These are phyloP conservation scores for Colletotrichum tofieldiae DNA, from an alignment of 2,329 filamentous ascomycete species.

Conservation along the genomic window DNA sequence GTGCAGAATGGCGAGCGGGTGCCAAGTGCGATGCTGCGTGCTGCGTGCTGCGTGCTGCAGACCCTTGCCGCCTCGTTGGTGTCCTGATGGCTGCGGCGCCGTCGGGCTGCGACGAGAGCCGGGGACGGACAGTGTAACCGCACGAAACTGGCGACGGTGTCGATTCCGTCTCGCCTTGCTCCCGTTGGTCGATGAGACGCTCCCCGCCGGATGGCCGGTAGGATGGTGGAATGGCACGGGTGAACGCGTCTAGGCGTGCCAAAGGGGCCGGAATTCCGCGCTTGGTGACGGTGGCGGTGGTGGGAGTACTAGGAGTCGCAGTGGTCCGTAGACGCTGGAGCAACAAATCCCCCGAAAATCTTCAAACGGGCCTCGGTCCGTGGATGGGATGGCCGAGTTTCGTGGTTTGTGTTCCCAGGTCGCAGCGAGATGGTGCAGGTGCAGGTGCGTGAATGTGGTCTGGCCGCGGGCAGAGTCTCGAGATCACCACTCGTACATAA, in stretches of 20 bases:
- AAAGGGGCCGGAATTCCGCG: too few relatives aligned
- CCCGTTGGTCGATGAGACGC: not conserved
- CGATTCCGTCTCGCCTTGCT: not conserved
- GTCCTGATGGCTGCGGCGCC: not conserved
- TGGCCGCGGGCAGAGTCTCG: not conserved
- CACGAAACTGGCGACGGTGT: not conserved
- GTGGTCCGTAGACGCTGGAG: too few relatives aligned
- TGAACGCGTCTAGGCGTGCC: not conserved
- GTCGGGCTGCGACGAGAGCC: conserved; percentile 3
- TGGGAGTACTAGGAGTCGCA: too few relatives aligned
- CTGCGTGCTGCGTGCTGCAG: not conserved
- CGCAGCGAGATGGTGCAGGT: not conserved
- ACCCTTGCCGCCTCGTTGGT: not conserved
- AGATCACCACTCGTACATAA: not conserved
- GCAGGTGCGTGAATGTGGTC: not conserved
- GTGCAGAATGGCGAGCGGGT: not conserved
- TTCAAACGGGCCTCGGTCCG: too few relatives aligned
- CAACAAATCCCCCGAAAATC: too few relatives aligned
- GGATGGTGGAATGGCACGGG: not conserved
- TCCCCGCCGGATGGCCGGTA: too few relatives aligned
- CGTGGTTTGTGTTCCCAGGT: too few relatives aligned
- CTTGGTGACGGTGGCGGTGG: too few relatives aligned
- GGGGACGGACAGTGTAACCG: not conserved
- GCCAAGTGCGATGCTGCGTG: not conserved
- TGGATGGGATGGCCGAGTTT: too few relatives aligned